Base-by-base conservation (phyloP, 2,329 filamentous ascomycete species). In the Colletotrichum endophyticum region DNA sequence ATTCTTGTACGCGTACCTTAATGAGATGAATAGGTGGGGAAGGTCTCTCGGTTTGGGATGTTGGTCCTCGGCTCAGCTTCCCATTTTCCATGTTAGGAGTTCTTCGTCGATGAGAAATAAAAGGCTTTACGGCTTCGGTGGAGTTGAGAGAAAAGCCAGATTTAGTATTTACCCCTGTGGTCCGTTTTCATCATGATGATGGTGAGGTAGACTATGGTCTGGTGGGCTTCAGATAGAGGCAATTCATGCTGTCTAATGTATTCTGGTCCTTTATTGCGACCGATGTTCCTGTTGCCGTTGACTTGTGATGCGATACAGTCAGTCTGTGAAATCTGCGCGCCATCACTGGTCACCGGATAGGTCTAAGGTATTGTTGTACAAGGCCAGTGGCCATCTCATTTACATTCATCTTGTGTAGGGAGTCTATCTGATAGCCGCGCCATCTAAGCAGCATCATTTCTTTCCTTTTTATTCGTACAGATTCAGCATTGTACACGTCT, bases 1-100 rank as follows among this genome's bases (percentile, higher is more conserved):
- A 75, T 73, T 78, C 77, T 78, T 78, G 77, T 78, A 78, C 75
- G 77, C 77, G 75, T 78, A 76, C 70, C 69, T 78, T 77, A 77
- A 78, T 76, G 77, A 78, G 72, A 78, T 72, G 68, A 68, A 44
- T 72, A 53, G 53, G 73, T 53, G 68, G 69, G 30, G 53, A 64
- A 32, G 36, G 66, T 64, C 64, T 69, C 66, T 68, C 53, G 70
- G 66, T 70, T 56, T 66, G 63, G 57, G 63, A 64, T 19, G 57
- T 62, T 39, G 30, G 32, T 68, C 66, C 28, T 75, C 62, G n/a
- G 59, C 68, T 74, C 71, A 66, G 30, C 49, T 39, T 61, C 44
- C 49, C 71, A 34, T 34, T 59, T 70, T 70, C 34, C 70, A 57
- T 77, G 74, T 63, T 72, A 66, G 71, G 75, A 75, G 61, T 67